These are phyloP conservation scores for Phialophora tarda DNA, from an alignment of 2,329 filamentous ascomycete species.

Conservation along the genomic window DNA sequence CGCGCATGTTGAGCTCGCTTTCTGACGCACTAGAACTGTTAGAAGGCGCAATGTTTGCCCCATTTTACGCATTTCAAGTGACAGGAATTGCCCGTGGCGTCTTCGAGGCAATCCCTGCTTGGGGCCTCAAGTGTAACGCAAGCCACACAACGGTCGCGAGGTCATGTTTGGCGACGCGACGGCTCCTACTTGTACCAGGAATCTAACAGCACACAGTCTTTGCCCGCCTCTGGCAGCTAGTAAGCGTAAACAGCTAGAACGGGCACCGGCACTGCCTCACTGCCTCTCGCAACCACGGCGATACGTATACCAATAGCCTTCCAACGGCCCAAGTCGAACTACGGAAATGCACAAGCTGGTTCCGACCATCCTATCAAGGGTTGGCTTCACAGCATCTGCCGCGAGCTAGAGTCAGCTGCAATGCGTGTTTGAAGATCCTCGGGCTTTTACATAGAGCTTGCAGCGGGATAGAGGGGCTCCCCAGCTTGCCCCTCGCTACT, in stretches of 20 bases:
- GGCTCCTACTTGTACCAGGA: neutral
- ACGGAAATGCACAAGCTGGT: slow-evolving; percentile 9
- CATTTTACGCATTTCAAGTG: neutral
- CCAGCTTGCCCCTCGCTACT: slow-evolving; percentile 8
- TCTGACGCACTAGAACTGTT: neutral
- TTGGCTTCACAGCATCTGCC: slow-evolving; percentile 10
- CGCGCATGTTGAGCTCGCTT: neutral
- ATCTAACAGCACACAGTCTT: neutral
- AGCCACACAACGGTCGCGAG: neutral
- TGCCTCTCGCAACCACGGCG: slow-evolving; percentile 4
- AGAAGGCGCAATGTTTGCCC: slow-evolving; percentile 7
- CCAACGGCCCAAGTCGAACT: slow-evolving; percentile 3
- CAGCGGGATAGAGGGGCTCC: neutral
- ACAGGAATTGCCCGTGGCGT: neutral
- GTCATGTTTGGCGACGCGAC: neutral
- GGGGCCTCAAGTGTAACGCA: neutral
- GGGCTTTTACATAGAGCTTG: slow-evolving; percentile 4
- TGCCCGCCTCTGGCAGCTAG: neutral
- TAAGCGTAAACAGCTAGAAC: neutral
- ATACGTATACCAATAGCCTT: neutral
- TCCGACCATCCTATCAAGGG: slow-evolving; percentile 2
- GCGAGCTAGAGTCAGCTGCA: slow-evolving; percentile 4
- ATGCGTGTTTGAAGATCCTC: slow-evolving; percentile 8
- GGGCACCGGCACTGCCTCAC: slow-evolving; percentile 13
- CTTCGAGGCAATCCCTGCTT: neutral